Evolutionary conservation across 192 early-diverging fungal genomes (phyloP).

Genomic region (Chytriomyces sp.): DNA sequence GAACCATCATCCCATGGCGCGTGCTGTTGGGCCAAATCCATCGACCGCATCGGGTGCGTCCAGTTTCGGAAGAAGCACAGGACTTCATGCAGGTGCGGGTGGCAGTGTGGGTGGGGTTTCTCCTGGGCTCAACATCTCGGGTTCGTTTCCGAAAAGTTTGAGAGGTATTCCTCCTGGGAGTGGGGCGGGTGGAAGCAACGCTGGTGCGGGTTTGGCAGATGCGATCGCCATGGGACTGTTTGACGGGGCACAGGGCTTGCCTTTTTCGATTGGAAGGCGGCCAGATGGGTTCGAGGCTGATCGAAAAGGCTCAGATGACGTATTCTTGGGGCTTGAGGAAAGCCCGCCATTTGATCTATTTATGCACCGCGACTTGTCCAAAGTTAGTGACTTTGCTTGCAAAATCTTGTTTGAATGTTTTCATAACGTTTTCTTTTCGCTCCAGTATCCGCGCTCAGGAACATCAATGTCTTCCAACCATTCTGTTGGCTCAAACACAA

Average conservation of each 20-base stretch:
- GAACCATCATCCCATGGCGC: not conserved
- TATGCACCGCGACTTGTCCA: not conserved
- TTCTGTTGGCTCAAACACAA: conserved; percentile 13
- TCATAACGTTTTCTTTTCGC: not conserved
- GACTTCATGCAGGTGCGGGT: not conserved
- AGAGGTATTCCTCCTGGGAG: not conserved
- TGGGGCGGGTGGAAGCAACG: not conserved
- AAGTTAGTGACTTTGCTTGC: conserved; percentile 6
- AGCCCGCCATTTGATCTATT: conserved; percentile 31
- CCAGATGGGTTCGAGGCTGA: not conserved
- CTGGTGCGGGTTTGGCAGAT: conserved; percentile 19
- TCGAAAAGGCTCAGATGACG: conserved; percentile 14
- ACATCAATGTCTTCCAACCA: conserved; percentile 26
- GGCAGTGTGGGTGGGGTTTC: not conserved
- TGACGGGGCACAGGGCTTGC: conserved; percentile 23
- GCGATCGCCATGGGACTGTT: conserved; percentile 30
- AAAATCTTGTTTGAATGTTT: not conserved
- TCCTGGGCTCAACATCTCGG: conserved; percentile 17
- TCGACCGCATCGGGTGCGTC: not conserved
- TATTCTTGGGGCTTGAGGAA: conserved; percentile 17
- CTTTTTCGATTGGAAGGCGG: conserved; percentile 4
- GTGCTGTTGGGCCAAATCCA: not conserved
- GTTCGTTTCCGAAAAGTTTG: conserved; percentile 22
- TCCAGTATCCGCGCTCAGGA: conserved; percentile 6
- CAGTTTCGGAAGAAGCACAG: not conserved